Conservation (phyloP, 192 early-diverging fungal genomes). For the Chytriomyces confervae region DNA sequence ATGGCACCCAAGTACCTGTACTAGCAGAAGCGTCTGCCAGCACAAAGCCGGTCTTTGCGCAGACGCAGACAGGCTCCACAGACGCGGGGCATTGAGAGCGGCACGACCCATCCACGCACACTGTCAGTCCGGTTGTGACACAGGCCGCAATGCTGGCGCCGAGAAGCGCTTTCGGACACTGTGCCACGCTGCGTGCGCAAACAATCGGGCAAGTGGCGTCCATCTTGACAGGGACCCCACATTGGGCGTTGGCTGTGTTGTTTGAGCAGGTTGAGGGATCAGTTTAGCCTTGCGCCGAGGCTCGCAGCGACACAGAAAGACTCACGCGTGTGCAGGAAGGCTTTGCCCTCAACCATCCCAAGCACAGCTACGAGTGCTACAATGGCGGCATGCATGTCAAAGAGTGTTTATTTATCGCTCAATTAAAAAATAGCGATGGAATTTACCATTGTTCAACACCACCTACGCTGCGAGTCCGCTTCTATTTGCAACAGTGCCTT, state of each 20-base stretch:
- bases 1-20: background rate
- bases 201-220: constrained; percentile 25
- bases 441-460: too few relatives aligned
- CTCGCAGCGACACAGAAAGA: background rate
- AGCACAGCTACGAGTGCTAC: background rate
- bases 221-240: constrained; percentile 15
- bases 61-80: constrained; percentile 18
- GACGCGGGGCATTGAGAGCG: background rate
- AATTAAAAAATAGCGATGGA: too few relatives aligned
- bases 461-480: too few relatives aligned
- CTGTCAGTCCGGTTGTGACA: background rate
- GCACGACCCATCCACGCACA: constrained; percentile 36
- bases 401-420: too few relatives aligned
- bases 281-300: background rate
- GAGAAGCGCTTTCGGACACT: constrained; percentile 26
- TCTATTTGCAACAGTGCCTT: too few relatives aligned
- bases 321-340: constrained; percentile 36
- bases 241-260: constrained; percentile 27
- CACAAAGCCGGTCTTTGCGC: constrained; percentile 29
- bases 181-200: constrained; percentile 17
- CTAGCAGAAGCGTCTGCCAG: background rate
- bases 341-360: background rate
- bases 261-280: background rate
- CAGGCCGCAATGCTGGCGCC: background rate
- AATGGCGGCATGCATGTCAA: background rate